Base-by-base conservation (phyloP, 2,329 filamentous ascomycete species). In the Fusarium nanum region DNA sequence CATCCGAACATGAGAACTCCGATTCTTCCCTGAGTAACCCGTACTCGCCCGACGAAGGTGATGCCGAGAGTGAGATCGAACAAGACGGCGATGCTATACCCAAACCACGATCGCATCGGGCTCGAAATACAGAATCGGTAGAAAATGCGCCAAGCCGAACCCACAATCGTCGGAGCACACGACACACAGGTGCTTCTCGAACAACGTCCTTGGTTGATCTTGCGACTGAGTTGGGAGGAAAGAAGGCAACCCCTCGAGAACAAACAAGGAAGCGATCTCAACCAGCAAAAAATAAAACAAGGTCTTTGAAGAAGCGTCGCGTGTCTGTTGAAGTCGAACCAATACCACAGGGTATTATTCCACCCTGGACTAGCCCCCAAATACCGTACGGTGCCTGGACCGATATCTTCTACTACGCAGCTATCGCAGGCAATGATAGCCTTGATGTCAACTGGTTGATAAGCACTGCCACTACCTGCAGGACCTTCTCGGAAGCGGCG, bases 311-410 rank as follows among this genome's bases (percentile, higher is more conserved):
- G 55, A 76, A 74, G 37, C 72, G 67, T 22, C 67, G 71, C 10
- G 57, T 60, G 4, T 55, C 69, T 28, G 34, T 48, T 10, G 42
- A 66, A 12, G 42, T 58, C 8, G 64, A 60, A 27, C 41, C 56
- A 41, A 50, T 64, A n/a, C 42, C 64, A 5, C 45, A 67, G 14
- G 70, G 64, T 5, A 23, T 61, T 73, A 85, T 88, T 49, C 87
- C 87, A 16, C 80, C 85, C 41, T 92, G 87, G 88, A 82, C 84
- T 60, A 84, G 83, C 23, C 83, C 79, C 4, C 76, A 77, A 32
- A 77, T 93, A 23, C 89, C 91, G 2, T 92, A 93, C 72, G 85
- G 89, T 47, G 85, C 93, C 18, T 88, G 94, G 69, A 81, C 89
- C 25, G 85, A 89, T 57, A 88, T 96, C 41, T 93, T 97, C 75